Evolutionary conservation across 305 asterid species (phyloP).

Genomic region (Rubia balearica): DNA sequence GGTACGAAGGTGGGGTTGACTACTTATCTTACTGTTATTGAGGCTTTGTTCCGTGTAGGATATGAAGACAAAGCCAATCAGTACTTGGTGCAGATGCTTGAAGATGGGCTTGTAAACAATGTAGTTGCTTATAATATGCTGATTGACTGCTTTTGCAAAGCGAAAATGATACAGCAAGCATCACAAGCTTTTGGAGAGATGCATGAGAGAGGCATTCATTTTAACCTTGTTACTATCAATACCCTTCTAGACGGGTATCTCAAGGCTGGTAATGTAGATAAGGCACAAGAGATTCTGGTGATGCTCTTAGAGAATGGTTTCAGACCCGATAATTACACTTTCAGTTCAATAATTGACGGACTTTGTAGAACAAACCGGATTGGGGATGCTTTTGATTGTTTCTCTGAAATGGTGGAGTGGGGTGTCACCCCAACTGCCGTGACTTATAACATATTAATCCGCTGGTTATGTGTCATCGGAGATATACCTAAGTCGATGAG

Average conservation of each 20-base stretch:
- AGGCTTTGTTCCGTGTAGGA: constrained; percentile 48
- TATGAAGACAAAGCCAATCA: constrained; percentile 48
- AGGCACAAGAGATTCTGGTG: constrained; percentile 47
- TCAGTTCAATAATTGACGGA: constrained; percentile 68
- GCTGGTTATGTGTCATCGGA: constrained; percentile 57
- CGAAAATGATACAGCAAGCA: constrained; percentile 58
- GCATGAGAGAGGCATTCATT: constrained; percentile 45
- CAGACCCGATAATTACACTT: constrained; percentile 70
- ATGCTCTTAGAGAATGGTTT: constrained; percentile 55
- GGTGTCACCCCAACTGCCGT: constrained; percentile 63
- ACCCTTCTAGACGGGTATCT: constrained; percentile 67
- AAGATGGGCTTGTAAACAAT: constrained; percentile 40
- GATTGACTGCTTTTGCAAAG: constrained; percentile 78
- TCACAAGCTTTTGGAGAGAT: constrained; percentile 45
- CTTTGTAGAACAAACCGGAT: constrained; percentile 55
- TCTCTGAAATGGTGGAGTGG: constrained; percentile 75
- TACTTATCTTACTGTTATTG: constrained; percentile 49
- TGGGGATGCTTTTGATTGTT: constrained; percentile 77
- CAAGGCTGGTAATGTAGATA: constrained; percentile 44
- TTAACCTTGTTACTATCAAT: constrained; percentile 70
- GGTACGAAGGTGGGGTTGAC: constrained; percentile 49
- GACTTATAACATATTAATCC: constrained; percentile 68
- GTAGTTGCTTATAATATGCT: constrained; percentile 62
- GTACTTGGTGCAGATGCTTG: constrained; percentile 44
- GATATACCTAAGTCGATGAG: constrained; percentile 46